These are phyloP conservation scores for Aquilaria malaccensis DNA, from an alignment of 345 rosid genomes.

Conservation along the genomic window DNA sequence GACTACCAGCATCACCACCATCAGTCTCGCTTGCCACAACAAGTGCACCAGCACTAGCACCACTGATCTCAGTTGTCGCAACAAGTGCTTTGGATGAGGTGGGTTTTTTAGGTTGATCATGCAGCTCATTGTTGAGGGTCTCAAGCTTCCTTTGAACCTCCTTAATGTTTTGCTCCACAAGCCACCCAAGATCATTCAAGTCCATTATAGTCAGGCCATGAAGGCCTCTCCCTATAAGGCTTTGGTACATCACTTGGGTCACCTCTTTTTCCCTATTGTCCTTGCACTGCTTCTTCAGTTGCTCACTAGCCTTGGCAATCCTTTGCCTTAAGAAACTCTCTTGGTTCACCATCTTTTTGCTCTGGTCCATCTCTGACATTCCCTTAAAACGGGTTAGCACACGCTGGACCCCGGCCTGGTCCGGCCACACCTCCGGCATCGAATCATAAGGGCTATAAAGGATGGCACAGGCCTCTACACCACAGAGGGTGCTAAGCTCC, in stretches of 20 bases:
- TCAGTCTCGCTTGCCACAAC: no score
- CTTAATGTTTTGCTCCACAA: constrained; percentile 18
- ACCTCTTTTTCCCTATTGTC: constrained; percentile 24
- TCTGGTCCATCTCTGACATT: constrained; percentile 24
- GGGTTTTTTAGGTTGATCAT: background rate
- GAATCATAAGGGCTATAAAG: constrained; percentile 17
- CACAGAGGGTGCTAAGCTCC: constrained; percentile 27
- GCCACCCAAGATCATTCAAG: constrained; percentile 16
- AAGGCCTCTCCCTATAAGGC: constrained; percentile 7
- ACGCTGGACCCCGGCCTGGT: constrained; percentile 9
- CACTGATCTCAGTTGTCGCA: no score
- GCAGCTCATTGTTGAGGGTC: background rate
- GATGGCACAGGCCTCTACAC: constrained; percentile 25
- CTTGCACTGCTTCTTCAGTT: constrained; percentile 13
- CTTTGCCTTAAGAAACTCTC: constrained; percentile 17
- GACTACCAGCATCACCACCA: no score
- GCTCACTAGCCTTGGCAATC: constrained; percentile 10
- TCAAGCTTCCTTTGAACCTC: constrained; percentile 9
- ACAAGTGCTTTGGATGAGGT: no score
- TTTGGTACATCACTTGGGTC: constrained; percentile 19
- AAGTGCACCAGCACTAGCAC: background rate
- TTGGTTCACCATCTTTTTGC: constrained; percentile 25
- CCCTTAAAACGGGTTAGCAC: constrained; percentile 15
- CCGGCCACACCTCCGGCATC: constrained; percentile 29
- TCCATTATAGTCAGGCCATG: constrained; percentile 8